phyloP scores from a whole-genome alignment of 2,329 filamentous ascomycete species.

The Capronia americana region DNA sequence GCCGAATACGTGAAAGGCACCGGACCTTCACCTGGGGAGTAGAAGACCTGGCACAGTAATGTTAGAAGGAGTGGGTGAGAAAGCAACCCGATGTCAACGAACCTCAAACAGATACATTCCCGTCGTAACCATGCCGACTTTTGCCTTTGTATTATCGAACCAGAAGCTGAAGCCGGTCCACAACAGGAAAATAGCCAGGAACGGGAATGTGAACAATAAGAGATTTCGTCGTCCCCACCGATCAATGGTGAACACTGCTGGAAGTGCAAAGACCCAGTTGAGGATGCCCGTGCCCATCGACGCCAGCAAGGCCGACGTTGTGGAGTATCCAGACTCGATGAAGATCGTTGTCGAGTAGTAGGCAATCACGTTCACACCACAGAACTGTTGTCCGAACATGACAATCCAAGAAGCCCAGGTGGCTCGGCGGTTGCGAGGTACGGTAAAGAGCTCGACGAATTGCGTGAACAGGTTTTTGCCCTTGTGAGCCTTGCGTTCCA shows the following conservation, averaged over 20 bases:
- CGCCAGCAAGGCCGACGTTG: slow-evolving; percentile 61
- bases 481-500: slow-evolving; percentile 62
- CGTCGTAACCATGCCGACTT: slow-evolving; percentile 53
- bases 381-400: slow-evolving; percentile 65
- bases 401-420: slow-evolving; percentile 63
- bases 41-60: slow-evolving; percentile 49
- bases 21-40: slow-evolving; percentile 64
- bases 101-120: slow-evolving; percentile 44
- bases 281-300: slow-evolving; percentile 70
- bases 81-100: not conserved
- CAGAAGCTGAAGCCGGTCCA: slow-evolving; percentile 60
- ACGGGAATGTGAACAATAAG: slow-evolving; percentile 67
- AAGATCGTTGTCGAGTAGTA: slow-evolving; percentile 72
- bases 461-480: slow-evolving; percentile 60
- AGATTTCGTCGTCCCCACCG: slow-evolving; percentile 69
- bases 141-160: slow-evolving; percentile 47
- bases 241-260: slow-evolving; percentile 70
- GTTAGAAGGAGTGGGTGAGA: not conserved
- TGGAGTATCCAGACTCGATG: slow-evolving; percentile 59
- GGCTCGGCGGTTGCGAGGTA: slow-evolving; percentile 69
- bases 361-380: slow-evolving; percentile 63
- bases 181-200: slow-evolving; percentile 60
- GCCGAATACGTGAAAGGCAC: slow-evolving; percentile 71
- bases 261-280: slow-evolving; percentile 70
- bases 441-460: slow-evolving; percentile 64